Evolutionary conservation across 257 asterid genomes (phyloP), one percentile per base, ranked within the genome.

Genomic region (Nicotiana tabacum): DNA sequence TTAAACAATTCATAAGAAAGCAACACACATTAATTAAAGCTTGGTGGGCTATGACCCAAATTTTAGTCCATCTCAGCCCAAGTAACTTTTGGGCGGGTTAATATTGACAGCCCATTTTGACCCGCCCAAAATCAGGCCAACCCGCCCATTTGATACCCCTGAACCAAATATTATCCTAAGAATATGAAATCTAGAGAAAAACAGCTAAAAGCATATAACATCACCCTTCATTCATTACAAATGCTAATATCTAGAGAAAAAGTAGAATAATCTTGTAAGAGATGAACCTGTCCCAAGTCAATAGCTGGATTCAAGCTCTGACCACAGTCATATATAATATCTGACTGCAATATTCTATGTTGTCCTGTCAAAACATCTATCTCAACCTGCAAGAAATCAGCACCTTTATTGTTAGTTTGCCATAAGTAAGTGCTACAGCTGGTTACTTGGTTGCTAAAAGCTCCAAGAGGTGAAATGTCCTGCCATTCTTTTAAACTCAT

Each of bases 301-400:
- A 90, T 88, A 27, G 96, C 96, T 6, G 96, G 97, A 51, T 93
- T 93, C 91, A 93, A 66, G 91, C 97, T 93, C 89, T 90, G 97
- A 66, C 97, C 97, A 74, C 93, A 93, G 84, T 93, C 97, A 83
- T 93, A 93, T 57, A 90, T 85, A 32, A 93, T 91, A 86, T 91
- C 94, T 32, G 92, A 76, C 82, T 87, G 85, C 86, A 93, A 61
- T 68, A 90, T 83, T 68, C 79, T 87, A 9, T 92, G 85, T 70
- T 89, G 91, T 84, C 97, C 96, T 0, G 97, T 88, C 60, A 91
- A 87, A 77, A 90, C 70, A 78, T 90, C 87, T 82, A 93, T 84
- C 90, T 91, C 96, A 29, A 90, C 96, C 97, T 92, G 88, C 88
- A 85, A 55, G 55, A 15, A 70, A 33, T 30, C 43, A 66, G 46